These are phyloP conservation scores for Salvia splendens DNA, from an alignment of 257 asterid genomes.

Conservation along the genomic window DNA sequence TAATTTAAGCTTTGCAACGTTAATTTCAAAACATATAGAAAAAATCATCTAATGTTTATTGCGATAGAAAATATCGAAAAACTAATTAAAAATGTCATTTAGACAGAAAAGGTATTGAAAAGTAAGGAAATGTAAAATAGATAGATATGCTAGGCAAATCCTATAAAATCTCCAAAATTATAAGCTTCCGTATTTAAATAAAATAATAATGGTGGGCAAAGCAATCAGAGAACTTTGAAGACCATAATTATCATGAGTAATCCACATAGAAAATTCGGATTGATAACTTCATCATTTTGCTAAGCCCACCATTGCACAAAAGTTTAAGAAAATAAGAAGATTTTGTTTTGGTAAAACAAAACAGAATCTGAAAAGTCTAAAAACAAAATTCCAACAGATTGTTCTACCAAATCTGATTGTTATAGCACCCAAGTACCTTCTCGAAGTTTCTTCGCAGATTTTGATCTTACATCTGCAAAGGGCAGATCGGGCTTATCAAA, in stretches of 20 bases:
- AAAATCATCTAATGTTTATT: too few species aligned
- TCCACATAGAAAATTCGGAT: slow-evolving; percentile 54
- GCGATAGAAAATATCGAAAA: too few species aligned
- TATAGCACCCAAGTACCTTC: slow-evolving; percentile 66
- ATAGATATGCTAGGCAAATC: too few species aligned
- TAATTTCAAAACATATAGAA: too few species aligned
- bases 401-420: slow-evolving; percentile 33
- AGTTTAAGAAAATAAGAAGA: too few species aligned
- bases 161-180: not conserved
- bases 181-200: not conserved
- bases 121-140: too few species aligned
- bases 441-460: slow-evolving; percentile 62
- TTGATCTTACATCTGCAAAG: slow-evolving; percentile 50
- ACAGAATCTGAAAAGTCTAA: slow-evolving; percentile 24
- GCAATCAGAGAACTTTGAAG: slow-evolving; percentile 62
- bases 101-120: too few species aligned
- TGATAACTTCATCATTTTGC: slow-evolving; percentile 50
- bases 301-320: not conserved
- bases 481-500: slow-evolving; percentile 57
- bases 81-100: too few species aligned
- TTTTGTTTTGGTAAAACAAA: slow-evolving; percentile 38
- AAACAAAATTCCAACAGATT: slow-evolving; percentile 25
- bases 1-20: too few species aligned
- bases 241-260: slow-evolving; percentile 32
- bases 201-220: not conserved